A percentile compares a stretch with the other conserved stretches of the same genome.
Evolutionary conservation across 352 stramenopile species (phyloP).

Genomic region (Chrysophaeum taylorii): DNA sequence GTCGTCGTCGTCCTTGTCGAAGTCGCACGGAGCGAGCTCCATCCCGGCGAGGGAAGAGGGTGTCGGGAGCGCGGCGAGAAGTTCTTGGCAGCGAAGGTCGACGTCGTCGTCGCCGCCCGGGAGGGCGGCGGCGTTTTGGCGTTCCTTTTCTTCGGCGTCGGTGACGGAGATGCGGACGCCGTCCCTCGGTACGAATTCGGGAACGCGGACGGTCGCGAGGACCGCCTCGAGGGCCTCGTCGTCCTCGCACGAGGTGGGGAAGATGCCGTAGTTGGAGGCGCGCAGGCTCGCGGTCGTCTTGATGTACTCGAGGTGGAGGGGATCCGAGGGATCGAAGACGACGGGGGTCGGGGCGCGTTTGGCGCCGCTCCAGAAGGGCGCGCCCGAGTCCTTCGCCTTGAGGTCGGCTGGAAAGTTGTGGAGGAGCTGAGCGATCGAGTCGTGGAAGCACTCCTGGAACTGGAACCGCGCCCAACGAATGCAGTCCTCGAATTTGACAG

Average conservation of each 20-base stretch:
- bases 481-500: conserved; percentile 88
- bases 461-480: conserved; percentile 90
- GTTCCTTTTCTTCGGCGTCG: conserved; percentile 89
- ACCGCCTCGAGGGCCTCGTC: conserved; percentile 59
- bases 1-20: conserved; percentile 96
- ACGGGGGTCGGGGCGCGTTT: conserved; percentile 83
- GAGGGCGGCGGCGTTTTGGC: conserved; percentile 20
- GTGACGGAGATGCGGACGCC: conserved; percentile 94
- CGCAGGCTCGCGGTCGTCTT: conserved; percentile 84
- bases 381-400: conserved; percentile 85
- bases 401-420: conserved; percentile 97
- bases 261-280: conserved; percentile 84
- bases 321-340: conserved; percentile 74
- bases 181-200: conserved; percentile 78
- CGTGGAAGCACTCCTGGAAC: conserved; percentile 95
- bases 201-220: conserved; percentile 73
- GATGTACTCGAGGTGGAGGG: conserved; percentile 88
- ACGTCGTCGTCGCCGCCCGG: conserved; percentile 47
- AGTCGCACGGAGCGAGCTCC: conserved; percentile 84
- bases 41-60: conserved; percentile 65
- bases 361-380: conserved; percentile 91
- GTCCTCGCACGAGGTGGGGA: conserved; percentile 46
- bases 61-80: conserved; percentile 68
- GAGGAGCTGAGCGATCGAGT: conserved; percentile 90
- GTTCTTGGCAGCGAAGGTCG: conserved; percentile 55